phyloP scores from a whole-genome alignment of 768 basidiomycete species.

The Boletus rex-veris region DNA sequence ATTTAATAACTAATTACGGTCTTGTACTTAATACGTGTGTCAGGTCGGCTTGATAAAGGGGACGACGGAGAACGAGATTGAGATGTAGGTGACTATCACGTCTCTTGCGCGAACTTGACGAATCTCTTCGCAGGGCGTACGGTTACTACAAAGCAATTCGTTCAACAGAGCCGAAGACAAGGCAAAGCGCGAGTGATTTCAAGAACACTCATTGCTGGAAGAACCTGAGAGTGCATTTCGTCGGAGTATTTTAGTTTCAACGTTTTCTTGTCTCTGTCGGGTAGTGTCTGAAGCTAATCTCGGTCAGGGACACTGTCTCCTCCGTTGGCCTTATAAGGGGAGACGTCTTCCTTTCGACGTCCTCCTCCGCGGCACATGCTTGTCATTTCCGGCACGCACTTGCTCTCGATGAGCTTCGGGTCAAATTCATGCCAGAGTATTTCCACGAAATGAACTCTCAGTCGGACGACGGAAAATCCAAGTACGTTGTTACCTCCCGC shows the following conservation, averaged over 20 bases:
- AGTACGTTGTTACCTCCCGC: conserved; percentile 1
- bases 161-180: conserved; percentile 9
- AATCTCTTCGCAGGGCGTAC: conserved; percentile 4
- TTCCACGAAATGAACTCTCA: conserved; percentile 25
- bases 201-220: conserved; percentile 37
- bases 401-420: conserved; percentile 13
- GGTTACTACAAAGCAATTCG: conserved; percentile 11
- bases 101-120: neutral
- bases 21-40: neutral
- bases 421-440: conserved; percentile 49
- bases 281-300: neutral
- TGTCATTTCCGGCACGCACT: conserved; percentile 16
- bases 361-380: neutral
- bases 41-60: conserved; percentile 6
- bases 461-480: conserved; percentile 13
- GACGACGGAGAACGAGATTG: conserved; percentile 20
- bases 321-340: conserved; percentile 6
- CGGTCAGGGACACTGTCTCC: conserved; percentile 11
- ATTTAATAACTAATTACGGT: neutral
- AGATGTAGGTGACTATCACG: conserved; percentile 6
- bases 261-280: neutral
- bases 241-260: neutral
- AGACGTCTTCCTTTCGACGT: conserved; percentile 4
- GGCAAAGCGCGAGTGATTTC: conserved; percentile 27
- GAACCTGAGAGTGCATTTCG: conserved; percentile 1